Evolutionary conservation across 2,329 filamentous ascomycete species (phyloP), one percentile per base, ranked within the genome.

Genomic region (Penicillium thymicola): DNA sequence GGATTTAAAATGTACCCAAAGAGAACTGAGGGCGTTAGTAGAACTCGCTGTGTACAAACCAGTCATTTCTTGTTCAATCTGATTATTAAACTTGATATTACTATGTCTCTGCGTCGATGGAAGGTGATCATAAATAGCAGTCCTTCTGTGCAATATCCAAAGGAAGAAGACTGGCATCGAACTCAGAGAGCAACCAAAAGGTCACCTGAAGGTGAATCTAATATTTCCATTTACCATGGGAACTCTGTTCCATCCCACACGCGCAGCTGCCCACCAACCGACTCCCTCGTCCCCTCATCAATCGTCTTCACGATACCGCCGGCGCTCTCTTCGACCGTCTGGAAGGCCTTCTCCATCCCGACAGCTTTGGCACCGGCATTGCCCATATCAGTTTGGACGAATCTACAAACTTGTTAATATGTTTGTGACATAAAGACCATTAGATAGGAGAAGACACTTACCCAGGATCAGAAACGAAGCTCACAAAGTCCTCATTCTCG

Each of bases 351-450:
- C 25, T 61, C 61, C 1, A 64, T 13, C 0, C 65, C 65, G 13
- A 65, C 40, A 2, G 5, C 8, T 4, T 27, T 41, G 4, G 65
- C 66, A 3, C 50, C 63, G 5, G 34, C 23, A 42, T 67, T 65
- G 9, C 67, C 67, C 30, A 65, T 44, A 1, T 65, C 65, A 2
- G 66, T 67, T 44, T 64, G 63, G 8, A 67, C 64, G 60, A 57
- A 66, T 9, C 63, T 65, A 40, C 7, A 21, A 16, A 6, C 18
- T 23, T 2, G 10, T 46, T 23, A 46, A 32, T 21, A 32, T 32
- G 11, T 18, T 10, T 43, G 5, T 10, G 10, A 28, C 41, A 11
- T 2, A 32, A 32, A 3, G 43, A 21, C 7, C 11, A 21, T 32
- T 32, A 4, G 11, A 32, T 2, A 28, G n/a, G 0, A 41, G 7